Evolutionary conservation across 257 asterid genomes (phyloP).

Genomic region (Lavandula angustifolia): DNA sequence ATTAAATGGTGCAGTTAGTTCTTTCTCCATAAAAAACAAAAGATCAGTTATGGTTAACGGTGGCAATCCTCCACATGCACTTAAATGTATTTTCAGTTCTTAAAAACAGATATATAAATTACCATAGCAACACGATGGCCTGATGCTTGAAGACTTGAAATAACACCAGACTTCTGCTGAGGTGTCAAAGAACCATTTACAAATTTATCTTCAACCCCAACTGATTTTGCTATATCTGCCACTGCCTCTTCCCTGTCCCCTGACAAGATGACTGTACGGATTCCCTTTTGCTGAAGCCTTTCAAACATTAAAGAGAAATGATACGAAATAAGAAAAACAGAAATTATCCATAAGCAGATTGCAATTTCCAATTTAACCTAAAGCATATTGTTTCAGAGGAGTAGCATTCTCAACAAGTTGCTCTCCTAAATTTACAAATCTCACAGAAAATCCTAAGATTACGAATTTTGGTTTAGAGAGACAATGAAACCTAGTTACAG

Average conservation of each 20-base stretch:
- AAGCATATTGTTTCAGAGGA: background rate
- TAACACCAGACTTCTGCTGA: conserved; percentile 71
- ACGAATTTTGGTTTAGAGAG: conserved; percentile 14
- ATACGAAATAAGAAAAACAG: conserved; percentile 16
- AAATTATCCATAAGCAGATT: conserved; percentile 23
- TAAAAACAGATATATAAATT: conserved; percentile 15
- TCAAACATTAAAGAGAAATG: conserved; percentile 28
- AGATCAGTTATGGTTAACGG: background rate
- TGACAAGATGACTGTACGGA: conserved; percentile 72
- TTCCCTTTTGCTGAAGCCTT: conserved; percentile 88
- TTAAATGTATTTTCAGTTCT: background rate
- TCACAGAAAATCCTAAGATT: conserved; percentile 1
- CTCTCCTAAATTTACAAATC: background rate
- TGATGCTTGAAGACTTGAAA: conserved; percentile 75
- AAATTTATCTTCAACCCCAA: conserved; percentile 71
- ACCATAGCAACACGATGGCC: conserved; percentile 95
- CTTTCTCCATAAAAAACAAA: background rate
- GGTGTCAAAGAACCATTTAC: conserved; percentile 82
- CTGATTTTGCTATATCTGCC: conserved; percentile 80
- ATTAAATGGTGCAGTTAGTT: background rate
- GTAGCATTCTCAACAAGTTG: too few relatives aligned
- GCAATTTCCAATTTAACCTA: conserved; percentile 1
- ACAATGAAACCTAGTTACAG: conserved; percentile 59
- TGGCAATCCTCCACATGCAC: conserved; percentile 3
- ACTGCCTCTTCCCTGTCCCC: conserved; percentile 99